phyloP scores from a whole-genome alignment of 371 early-diverging fungal species.

The Mortierella sp. region DNA sequence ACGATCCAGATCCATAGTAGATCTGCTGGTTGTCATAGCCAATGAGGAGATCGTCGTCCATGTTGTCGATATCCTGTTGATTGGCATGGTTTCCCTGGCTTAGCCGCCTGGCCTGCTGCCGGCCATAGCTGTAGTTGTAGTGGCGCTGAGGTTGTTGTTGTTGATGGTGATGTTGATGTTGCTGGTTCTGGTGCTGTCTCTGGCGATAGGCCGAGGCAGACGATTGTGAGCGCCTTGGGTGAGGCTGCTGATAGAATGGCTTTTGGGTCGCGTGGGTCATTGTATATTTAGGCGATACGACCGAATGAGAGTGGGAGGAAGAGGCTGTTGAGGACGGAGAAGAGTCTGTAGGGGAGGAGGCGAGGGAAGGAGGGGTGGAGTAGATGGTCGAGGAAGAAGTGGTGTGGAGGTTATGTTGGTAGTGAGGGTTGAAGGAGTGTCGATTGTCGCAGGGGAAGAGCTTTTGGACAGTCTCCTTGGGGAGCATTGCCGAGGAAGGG shows the following conservation, averaged over 20 bases:
- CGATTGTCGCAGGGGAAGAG: conserved; percentile 46
- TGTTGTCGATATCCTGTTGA: conserved; percentile 24
- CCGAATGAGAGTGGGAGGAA: conserved; percentile 64
- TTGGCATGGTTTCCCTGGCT: conserved; percentile 27
- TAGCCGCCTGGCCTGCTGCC: conserved; percentile 32
- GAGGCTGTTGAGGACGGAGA: conserved; percentile 70
- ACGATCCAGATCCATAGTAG: conserved; percentile 32
- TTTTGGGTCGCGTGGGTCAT: conserved; percentile 15
- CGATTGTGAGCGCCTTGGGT: conserved; percentile 15
- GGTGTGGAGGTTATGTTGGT: conserved; percentile 52
- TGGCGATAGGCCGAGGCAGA: conserved; percentile 13
- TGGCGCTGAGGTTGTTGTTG: conserved; percentile 27
- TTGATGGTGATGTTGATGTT: conserved; percentile 12
- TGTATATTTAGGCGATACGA: conserved; percentile 27
- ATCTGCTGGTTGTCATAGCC: conserved; percentile 37
- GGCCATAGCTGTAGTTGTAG: conserved; percentile 26
- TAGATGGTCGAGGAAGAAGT: conserved; percentile 38
- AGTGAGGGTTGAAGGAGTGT: conserved; percentile 47
- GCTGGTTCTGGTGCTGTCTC: conserved; percentile 10
- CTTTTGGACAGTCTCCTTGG: conserved; percentile 39
- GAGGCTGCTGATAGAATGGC: conserved; percentile 26
- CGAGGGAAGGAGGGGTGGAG: conserved; percentile 63
- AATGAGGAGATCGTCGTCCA: conserved; percentile 43
- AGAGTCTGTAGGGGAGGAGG: conserved; percentile 70
- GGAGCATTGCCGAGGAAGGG: conserved; percentile 19